Evolutionary conservation across 352 stramenopile species (phyloP), one percentile per base, ranked within the genome.

Genomic region (Pythium graminicola): DNA sequence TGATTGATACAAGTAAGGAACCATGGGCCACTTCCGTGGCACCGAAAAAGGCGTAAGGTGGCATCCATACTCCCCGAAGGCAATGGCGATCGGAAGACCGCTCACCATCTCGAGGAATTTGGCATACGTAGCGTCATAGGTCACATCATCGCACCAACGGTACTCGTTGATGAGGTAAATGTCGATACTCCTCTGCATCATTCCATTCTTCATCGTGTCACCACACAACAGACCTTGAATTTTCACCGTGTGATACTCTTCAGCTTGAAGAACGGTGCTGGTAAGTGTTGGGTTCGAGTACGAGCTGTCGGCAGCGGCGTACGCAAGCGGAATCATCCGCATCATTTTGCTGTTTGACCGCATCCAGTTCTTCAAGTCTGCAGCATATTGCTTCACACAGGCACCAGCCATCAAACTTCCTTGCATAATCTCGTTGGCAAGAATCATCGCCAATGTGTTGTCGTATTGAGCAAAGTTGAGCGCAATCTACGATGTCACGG

Each of bases 161-260:
- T 94, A 94, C 58, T 92, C 81, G 62, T 94, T 94, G 57, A 94
- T 89, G 27, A 94, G 54, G 55, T 89, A 93, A 24, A 94, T 92
- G 57, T 94, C 83, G 39, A 94, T 91, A 65, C 77, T 90, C 55
- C 85, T 73, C 38, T 69, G 14, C 79, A 89, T 92, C 61, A 86
- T 65, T 14, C 83, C 83, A 46, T 94, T 66, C 31, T 71, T 78
- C 73, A 93, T 87, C 49, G 72, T 85, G 65, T 94, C 83, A 54
- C 81, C 83, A 31, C 83, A 94, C 4, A 94, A 63, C 4, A 94
- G 62, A 13, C 81, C 81, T 69, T 92, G 81, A n/a, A 93, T 62
- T 62, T 91, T 90, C 14, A 91, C 55, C 23, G 80, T 67, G 60
- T 89, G 75, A 44, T 91, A 94, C 36, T 91, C 75, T 42, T 94